phyloP scores from a whole-genome alignment of 768 basidiomycete genomes.

The Pulveroboletus sp. region DNA sequence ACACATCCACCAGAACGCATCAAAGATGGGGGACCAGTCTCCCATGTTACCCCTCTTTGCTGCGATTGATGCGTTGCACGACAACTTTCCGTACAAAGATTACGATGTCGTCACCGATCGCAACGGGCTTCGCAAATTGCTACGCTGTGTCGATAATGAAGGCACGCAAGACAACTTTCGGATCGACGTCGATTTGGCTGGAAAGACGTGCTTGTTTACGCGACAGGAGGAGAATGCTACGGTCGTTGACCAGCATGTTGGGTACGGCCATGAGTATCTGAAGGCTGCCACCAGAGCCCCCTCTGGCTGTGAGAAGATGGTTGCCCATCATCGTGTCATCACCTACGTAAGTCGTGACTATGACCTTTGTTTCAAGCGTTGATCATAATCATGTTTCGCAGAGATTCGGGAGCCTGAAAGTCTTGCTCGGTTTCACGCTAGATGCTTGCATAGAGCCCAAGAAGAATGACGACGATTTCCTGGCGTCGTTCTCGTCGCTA shows the following conservation, averaged over 20 bases:
- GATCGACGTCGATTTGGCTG: slow-evolving; percentile 66
- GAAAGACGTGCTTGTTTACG: slow-evolving; percentile 59
- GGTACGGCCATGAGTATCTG: slow-evolving; percentile 64
- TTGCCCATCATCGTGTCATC: slow-evolving; percentile 63
- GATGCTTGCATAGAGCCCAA: slow-evolving; percentile 37
- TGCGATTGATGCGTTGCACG: slow-evolving; percentile 48
- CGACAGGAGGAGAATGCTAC: slow-evolving; percentile 44
- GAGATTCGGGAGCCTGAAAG: slow-evolving; percentile 56
- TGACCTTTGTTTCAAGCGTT: background rate
- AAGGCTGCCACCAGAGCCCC: slow-evolving; percentile 48
- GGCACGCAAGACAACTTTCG: slow-evolving; percentile 46
- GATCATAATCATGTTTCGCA: slow-evolving; percentile 21
- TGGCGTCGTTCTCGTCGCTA: slow-evolving; percentile 25
- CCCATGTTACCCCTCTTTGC: slow-evolving; percentile 55
- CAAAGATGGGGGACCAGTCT: slow-evolving; percentile 35
- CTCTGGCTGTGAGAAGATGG: slow-evolving; percentile 45
- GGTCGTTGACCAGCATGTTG: slow-evolving; percentile 27
- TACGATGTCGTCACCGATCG: slow-evolving; percentile 59
- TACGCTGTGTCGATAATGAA: slow-evolving; percentile 44
- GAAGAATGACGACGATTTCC: slow-evolving; percentile 23
- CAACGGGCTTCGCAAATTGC: slow-evolving; percentile 61
- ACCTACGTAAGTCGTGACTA: slow-evolving; percentile 48
- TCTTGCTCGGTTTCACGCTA: slow-evolving; percentile 58
- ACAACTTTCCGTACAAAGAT: slow-evolving; percentile 27
- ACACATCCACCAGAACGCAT: slow-evolving; percentile 59